These are phyloP conservation scores for Chaetomiaceae sp. DNA, from an alignment of 2,329 filamentous ascomycete genomes.

Conservation along the genomic window DNA sequence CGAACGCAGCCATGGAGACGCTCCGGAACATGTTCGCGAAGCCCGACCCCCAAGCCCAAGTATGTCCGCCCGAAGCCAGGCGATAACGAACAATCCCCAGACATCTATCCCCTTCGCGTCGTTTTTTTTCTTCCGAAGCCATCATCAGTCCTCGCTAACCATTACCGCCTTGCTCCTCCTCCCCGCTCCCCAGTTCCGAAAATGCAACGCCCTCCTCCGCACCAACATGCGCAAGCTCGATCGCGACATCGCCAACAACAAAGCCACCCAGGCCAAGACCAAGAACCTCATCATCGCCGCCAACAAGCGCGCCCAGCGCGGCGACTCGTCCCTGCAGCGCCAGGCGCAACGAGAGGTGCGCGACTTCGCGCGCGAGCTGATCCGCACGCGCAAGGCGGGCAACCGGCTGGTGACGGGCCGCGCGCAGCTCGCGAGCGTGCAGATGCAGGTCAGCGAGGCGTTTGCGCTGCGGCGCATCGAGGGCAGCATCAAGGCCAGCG, in stretches of 20 bases:
- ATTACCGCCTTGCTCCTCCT: slow-evolving; percentile 1
- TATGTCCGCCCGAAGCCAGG: too few species aligned
- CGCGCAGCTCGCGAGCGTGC: slow-evolving; percentile 85
- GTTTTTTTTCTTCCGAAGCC: neutral
- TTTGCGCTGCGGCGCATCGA: slow-evolving; percentile 96
- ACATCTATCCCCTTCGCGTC: neutral
- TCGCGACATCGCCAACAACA: slow-evolving; percentile 79
- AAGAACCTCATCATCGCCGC: slow-evolving; percentile 80
- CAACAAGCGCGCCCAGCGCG: slow-evolving; percentile 70
- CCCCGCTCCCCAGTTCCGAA: slow-evolving; percentile 65
- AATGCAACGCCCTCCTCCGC: slow-evolving; percentile 89
- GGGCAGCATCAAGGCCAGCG: slow-evolving; percentile 78
- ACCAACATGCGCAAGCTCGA: slow-evolving; percentile 90
- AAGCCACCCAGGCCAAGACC: slow-evolving; percentile 75
- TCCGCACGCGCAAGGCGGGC: slow-evolving; percentile 73
- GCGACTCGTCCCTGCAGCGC: slow-evolving; percentile 68
- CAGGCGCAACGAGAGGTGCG: slow-evolving; percentile 81
- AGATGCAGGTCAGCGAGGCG: slow-evolving; percentile 97
- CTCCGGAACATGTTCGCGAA: slow-evolving; percentile 83
- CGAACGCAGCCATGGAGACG: slow-evolving; percentile 65
- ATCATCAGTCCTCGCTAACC: neutral
- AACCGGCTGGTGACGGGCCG: slow-evolving; percentile 77
- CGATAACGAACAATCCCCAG: too few species aligned
- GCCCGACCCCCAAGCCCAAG: slow-evolving; percentile 90
- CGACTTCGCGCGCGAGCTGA: slow-evolving; percentile 81